Evolutionary conservation across 2,329 filamentous ascomycete genomes (phyloP).

Genomic region (Beauveria varroae): DNA sequence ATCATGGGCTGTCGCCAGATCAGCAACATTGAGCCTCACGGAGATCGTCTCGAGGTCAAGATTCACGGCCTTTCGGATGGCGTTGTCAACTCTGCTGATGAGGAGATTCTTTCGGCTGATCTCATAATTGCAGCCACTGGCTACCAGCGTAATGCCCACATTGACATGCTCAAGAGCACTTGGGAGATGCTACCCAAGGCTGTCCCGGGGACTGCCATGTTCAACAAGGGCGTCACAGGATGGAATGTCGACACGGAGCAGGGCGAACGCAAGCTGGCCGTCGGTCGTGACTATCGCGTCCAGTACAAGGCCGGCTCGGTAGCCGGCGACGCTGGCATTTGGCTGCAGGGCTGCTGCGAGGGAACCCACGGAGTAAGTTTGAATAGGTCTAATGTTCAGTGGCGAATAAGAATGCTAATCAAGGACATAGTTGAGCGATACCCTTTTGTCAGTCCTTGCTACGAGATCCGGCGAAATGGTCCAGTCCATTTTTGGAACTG

Average conservation of each 20-base stretch:
- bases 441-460: slow-evolving; percentile 70
- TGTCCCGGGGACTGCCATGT: slow-evolving; percentile 22
- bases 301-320: slow-evolving; percentile 63
- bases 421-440: slow-evolving; percentile 62
- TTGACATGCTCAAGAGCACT: slow-evolving; percentile 64
- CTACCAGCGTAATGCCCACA: slow-evolving; percentile 71
- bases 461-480: slow-evolving; percentile 73
- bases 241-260: slow-evolving; percentile 34
- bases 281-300: slow-evolving; percentile 72
- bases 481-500: slow-evolving; percentile 57
- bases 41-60: slow-evolving; percentile 48
- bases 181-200: slow-evolving; percentile 56
- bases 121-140: slow-evolving; percentile 82
- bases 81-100: slow-evolving; percentile 25
- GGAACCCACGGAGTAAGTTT: slow-evolving; percentile 80
- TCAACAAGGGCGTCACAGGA: slow-evolving; percentile 29
- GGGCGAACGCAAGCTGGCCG: slow-evolving; percentile 47
- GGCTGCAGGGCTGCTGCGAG: slow-evolving; percentile 92
- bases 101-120: slow-evolving; percentile 67
- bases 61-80: slow-evolving; percentile 42
- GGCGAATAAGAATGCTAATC: neutral
- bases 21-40: slow-evolving; percentile 47
- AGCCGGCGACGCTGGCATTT: slow-evolving; percentile 68
- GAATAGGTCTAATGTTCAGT: neutral
- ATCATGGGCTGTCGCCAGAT: slow-evolving; percentile 67